These are phyloP conservation scores for Peronosclerospora sorghi DNA, from an alignment of 352 stramenopile genomes.

Conservation along the genomic window DNA sequence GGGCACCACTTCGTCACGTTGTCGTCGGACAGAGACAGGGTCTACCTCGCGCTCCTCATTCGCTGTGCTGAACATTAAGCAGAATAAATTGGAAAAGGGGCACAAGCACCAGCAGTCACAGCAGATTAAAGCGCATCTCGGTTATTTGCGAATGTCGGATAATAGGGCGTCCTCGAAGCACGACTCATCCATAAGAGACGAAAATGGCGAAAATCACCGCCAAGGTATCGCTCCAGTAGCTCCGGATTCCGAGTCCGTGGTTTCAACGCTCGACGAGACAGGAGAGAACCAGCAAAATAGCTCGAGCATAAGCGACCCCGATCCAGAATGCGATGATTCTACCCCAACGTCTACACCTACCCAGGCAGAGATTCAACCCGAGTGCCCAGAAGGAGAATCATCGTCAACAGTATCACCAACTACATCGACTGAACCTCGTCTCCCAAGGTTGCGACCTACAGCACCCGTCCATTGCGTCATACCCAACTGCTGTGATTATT, in stretches of 20 bases:
- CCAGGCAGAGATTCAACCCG: conserved; percentile 6
- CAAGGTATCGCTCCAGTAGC: background rate
- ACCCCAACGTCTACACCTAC: conserved; percentile 2
- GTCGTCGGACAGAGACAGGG: conserved; percentile 18
- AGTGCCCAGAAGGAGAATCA: conserved; percentile 1
- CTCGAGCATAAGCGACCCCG: conserved; percentile 6
- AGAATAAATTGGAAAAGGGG: conserved; percentile 8
- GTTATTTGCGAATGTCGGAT: conserved; percentile 13
- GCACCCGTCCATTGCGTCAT: conserved; percentile 9
- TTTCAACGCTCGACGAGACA: conserved; percentile 1
- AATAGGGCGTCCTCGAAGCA: conserved; percentile 10
- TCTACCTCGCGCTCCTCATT: conserved; percentile 8
- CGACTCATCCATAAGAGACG: conserved; percentile 7
- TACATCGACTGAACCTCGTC: conserved; percentile 1
- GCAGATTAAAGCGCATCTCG: conserved; percentile 6
- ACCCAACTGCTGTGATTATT: conserved; percentile 27
- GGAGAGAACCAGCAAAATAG: conserved; percentile 4
- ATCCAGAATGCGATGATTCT: conserved; percentile 4
- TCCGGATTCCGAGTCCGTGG: conserved; percentile 1
- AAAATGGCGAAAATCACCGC: background rate
- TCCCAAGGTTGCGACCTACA: conserved; percentile 15
- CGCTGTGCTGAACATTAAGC: conserved; percentile 7
- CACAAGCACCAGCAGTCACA: conserved; percentile 5
- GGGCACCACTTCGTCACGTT: conserved; percentile 13
- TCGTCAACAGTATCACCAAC: conserved; percentile 3